phyloP scores from a whole-genome alignment of 129 eudicot species.

The Artemisia argyi region DNA sequence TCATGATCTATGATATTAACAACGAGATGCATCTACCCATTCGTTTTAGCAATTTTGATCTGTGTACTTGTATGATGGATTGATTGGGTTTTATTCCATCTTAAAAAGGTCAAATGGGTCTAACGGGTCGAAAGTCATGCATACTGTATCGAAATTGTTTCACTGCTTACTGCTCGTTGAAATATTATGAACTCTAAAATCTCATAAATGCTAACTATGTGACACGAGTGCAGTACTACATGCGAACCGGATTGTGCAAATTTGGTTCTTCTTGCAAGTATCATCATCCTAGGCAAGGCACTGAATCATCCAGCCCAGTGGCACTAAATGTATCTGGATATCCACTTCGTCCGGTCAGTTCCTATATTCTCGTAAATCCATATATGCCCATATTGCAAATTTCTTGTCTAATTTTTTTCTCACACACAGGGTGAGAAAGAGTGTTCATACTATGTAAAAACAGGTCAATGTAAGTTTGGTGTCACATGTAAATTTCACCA shows the following conservation, averaged over 20 bases:
- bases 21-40: too few species aligned
- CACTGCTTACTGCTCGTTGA: background rate
- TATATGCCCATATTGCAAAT: background rate
- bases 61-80: too few species aligned
- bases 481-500: conserved; percentile 89
- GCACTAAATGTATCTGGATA: conserved; percentile 69
- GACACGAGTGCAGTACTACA: conserved; percentile 53
- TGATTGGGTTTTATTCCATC: too few species aligned
- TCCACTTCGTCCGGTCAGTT: conserved; percentile 78
- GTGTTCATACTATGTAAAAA: conserved; percentile 79
- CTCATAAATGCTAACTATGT: conserved; percentile 14
- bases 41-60: too few species aligned
- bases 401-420: conserved; percentile 6
- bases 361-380: background rate
- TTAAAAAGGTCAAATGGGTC: too few species aligned
- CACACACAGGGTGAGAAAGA: conserved; percentile 77
- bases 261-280: conserved; percentile 87
- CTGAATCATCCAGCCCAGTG: conserved; percentile 49
- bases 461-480: conserved; percentile 94
- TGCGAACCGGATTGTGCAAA: conserved; percentile 87
- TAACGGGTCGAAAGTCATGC: too few species aligned
- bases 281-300: conserved; percentile 89
- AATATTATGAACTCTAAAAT: background rate
- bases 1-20: background rate
- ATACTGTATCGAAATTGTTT: too few species aligned